Evolutionary conservation across 495 filamentous ascomycete species (phyloP).

Genomic region (Sabuloglossum arenarium): DNA sequence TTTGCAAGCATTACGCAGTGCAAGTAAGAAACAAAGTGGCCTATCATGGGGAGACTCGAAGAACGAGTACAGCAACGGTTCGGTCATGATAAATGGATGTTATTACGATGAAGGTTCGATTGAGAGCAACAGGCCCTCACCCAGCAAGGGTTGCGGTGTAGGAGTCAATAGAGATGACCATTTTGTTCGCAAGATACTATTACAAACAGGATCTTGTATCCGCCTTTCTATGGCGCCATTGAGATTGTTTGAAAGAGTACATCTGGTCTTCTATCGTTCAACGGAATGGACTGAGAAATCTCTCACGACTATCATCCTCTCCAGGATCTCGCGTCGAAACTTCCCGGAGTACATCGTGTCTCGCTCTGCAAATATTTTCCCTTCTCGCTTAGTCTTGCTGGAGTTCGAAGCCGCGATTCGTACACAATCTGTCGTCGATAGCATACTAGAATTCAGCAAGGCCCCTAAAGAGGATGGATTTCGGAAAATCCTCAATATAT

Average conservation of each 20-base stretch:
- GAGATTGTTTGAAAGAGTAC: constrained; percentile 78
- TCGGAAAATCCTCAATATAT: constrained; percentile 46
- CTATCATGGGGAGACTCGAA: constrained; percentile 39
- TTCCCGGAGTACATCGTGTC: constrained; percentile 85
- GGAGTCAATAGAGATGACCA: constrained; percentile 29
- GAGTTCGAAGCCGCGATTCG: constrained; percentile 81
- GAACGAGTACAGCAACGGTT: constrained; percentile 27
- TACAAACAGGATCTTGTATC: constrained; percentile 63
- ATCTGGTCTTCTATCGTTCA: constrained; percentile 88
- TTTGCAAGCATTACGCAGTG: constrained; percentile 42
- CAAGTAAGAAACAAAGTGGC: constrained; percentile 51
- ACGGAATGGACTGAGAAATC: constrained; percentile 97
- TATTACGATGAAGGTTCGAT: constrained; percentile 7
- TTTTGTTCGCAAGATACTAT: constrained; percentile 56
- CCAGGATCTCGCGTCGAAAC: constrained; percentile 66
- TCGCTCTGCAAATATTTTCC: constrained; percentile 74
- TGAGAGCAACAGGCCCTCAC: constrained; percentile 10
- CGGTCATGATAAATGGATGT: constrained; percentile 9
- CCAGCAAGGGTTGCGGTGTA: constrained; percentile 14
- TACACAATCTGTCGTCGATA: constrained; percentile 66
- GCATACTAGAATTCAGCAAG: constrained; percentile 64
- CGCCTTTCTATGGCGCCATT: constrained; percentile 53
- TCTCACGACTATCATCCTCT: constrained; percentile 82
- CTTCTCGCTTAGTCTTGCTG: constrained; percentile 47
- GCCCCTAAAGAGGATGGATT: constrained; percentile 42